A percentile compares a stretch with the other conserved stretches of the same genome.
phyloP scores from a whole-genome alignment of 2,329 filamentous ascomycete genomes.

The Anthostomella pinea region DNA sequence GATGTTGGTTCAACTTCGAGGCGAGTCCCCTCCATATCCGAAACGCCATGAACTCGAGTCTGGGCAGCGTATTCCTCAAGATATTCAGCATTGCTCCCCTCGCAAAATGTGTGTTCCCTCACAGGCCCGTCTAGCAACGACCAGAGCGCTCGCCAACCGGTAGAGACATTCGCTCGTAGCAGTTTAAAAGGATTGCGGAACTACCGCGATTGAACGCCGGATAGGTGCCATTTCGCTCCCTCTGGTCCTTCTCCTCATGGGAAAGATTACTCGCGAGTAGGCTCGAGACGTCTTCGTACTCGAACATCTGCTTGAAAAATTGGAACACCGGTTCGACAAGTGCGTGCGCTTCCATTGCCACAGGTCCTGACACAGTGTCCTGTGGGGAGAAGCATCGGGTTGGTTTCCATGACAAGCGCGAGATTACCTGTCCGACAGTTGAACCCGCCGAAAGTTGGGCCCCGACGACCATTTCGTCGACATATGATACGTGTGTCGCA shows the following conservation, averaged over 20 bases:
- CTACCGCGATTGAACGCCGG: constrained; percentile 37
- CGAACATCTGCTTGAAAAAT: constrained; percentile 46
- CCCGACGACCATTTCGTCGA: constrained; percentile 37
- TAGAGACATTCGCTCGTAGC: constrained; percentile 33
- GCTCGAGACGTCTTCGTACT: constrained; percentile 33
- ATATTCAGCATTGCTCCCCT: constrained; percentile 24
- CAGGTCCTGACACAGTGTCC: constrained; percentile 12
- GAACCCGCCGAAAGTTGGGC: constrained; percentile 12
- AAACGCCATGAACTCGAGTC: constrained; percentile 36
- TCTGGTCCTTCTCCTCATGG: constrained; percentile 7
- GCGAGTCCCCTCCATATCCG: constrained; percentile 31
- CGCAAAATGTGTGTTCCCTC: constrained; percentile 21
- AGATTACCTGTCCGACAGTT: constrained; percentile 18
- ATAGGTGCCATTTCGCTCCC: constrained; percentile 17
- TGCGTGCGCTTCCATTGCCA: constrained; percentile 35
- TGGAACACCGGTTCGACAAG: constrained; percentile 39
- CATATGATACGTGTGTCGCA: constrained; percentile 37
- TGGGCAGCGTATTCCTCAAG: constrained; percentile 36
- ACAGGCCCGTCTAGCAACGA: constrained; percentile 30
- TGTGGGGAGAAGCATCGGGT: constrained; percentile 12
- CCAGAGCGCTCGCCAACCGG: constrained; percentile 34
- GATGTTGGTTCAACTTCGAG: constrained; percentile 20
- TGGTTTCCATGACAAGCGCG: constrained; percentile 31
- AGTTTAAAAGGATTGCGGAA: constrained; percentile 39
- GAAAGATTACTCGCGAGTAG: constrained; percentile 10